Evolutionary conservation across 441 rosid species (phyloP), one percentile per base, ranked within the genome.

Genomic region (Mallotus repandus): DNA sequence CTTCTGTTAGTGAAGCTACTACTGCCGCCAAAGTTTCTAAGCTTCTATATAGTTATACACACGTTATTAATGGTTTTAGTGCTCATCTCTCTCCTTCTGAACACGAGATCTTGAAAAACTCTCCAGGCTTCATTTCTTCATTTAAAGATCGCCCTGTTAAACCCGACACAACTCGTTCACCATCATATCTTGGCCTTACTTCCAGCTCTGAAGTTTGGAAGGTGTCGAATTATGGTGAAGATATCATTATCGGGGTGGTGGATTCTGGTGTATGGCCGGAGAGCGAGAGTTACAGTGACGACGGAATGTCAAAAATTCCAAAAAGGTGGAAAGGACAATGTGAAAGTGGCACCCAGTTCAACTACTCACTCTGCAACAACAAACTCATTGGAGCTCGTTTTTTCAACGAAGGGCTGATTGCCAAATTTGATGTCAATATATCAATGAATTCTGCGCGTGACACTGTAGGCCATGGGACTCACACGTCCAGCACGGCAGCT

Each of bases 211-310:
- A 84, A 8, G 81, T 77, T 2, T 87, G 91, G 89, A 79, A 86
- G 45, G 72, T 35, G 25, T 46, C 89, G 3, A 86, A 88, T 2
- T 80, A 78, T 15, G 96, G 91, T 2, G 81, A 79, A 53, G 84
- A 76, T 63, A 87, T 94, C 43, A 62, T 90, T 10, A 80, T 94
- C 15, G 98, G 98, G 3, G 84, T 93, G 38, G 81, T 93, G 2
- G 98, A 93, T 57, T 81, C 90, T 1, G 97, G 98, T 32, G 85
- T 91, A 14, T 94, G 95, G 97, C 98, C 94, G 0, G 98, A 94
- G 70, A 87, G 90, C 19, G 75, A 77, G 69, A 90, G 96, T 54
- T 91, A 76, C 21, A 87, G 82, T 49, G 97, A 89, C 70, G 45
- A 81, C 0, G 89, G 85, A 3, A 85, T 89, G 89, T 75, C 91